Evolutionary conservation across 371 early-diverging fungal genomes (phyloP).

Genomic region (Mortierella sp.): DNA sequence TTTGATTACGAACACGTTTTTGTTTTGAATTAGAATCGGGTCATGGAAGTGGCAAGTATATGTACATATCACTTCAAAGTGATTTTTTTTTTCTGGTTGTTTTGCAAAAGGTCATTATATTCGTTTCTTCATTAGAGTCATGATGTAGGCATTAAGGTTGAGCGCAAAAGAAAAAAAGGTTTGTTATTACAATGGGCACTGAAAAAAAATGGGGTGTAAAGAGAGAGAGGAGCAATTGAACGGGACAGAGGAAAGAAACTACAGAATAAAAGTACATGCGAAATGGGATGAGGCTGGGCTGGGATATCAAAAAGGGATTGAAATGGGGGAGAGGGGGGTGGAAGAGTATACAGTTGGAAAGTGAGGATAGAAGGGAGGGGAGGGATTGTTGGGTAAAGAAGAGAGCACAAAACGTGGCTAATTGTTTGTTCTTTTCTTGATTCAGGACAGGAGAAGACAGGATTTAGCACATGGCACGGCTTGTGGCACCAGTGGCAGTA

Average conservation of each 20-base stretch:
- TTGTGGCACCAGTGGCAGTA: conserved; percentile 10
- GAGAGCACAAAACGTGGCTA: conserved; percentile 10
- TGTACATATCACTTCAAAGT: not conserved
- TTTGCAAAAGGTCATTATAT: not conserved
- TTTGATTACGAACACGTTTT: not conserved
- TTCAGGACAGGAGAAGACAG: not conserved
- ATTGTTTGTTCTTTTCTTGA: not conserved
- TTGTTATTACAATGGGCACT: conserved; percentile 1
- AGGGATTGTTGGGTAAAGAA: conserved; percentile 3
- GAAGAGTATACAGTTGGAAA: not conserved
- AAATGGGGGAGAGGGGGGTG: not conserved
- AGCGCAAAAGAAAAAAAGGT: not conserved
- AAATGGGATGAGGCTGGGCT: not conserved
- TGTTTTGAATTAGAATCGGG: not conserved
- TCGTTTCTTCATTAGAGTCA: conserved; percentile 1
- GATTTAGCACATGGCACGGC: conserved; percentile 47
- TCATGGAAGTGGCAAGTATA: not conserved
- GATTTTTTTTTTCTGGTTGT: not conserved
- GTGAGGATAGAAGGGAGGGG: not conserved
- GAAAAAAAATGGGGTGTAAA: not conserved
- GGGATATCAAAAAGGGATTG: not conserved
- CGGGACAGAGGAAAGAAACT: not conserved
- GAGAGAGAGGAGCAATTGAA: not conserved
- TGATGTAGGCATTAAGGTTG: not conserved
- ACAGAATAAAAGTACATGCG: conserved; percentile 12